Evolutionary conservation across 2,329 filamentous ascomycete genomes (phyloP).

Genomic region (Tympanopsis confertula): DNA sequence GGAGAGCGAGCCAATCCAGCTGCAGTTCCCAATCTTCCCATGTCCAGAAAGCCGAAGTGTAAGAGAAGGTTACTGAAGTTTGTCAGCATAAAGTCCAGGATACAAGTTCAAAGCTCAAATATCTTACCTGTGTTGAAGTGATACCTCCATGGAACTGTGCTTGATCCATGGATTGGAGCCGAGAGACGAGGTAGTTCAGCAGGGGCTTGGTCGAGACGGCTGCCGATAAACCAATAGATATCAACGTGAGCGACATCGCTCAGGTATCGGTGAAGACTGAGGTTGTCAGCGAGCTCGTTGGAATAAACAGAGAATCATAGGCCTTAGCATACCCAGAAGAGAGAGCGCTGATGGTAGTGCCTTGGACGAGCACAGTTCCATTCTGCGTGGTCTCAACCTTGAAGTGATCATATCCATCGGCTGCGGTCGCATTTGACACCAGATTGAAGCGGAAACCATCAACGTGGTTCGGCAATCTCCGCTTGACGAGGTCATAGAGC

Average conservation of each 20-base stretch:
- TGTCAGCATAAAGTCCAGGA: neutral
- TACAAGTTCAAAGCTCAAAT: neutral
- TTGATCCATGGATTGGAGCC: slow-evolving; percentile 21
- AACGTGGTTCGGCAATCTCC: neutral
- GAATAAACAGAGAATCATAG: neutral
- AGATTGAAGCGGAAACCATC: neutral
- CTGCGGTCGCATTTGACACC: neutral
- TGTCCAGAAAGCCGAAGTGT: slow-evolving; percentile 35
- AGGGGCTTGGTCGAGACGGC: slow-evolving; percentile 19
- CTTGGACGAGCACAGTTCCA: slow-evolving; percentile 17
- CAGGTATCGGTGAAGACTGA: slow-evolving; percentile 26
- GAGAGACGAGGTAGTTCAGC: slow-evolving; percentile 15
- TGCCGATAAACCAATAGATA: slow-evolving; percentile 33
- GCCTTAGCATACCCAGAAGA: slow-evolving; percentile 14
- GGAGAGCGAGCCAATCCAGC: slow-evolving; percentile 38
- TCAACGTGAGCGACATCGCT: slow-evolving; percentile 27
- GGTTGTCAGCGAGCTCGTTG: neutral
- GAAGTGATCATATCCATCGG: slow-evolving; percentile 4
- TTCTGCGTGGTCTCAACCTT: neutral
- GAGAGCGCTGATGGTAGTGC: slow-evolving; percentile 19
- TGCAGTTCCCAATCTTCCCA: slow-evolving; percentile 40
- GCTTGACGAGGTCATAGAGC: neutral
- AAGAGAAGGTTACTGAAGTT: slow-evolving; percentile 33
- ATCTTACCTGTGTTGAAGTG: slow-evolving; percentile 33
- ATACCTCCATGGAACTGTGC: slow-evolving; percentile 31